These are phyloP conservation scores for Microcera coccophila DNA, from an alignment of 2,329 filamentous ascomycete genomes.

Conservation along the genomic window DNA sequence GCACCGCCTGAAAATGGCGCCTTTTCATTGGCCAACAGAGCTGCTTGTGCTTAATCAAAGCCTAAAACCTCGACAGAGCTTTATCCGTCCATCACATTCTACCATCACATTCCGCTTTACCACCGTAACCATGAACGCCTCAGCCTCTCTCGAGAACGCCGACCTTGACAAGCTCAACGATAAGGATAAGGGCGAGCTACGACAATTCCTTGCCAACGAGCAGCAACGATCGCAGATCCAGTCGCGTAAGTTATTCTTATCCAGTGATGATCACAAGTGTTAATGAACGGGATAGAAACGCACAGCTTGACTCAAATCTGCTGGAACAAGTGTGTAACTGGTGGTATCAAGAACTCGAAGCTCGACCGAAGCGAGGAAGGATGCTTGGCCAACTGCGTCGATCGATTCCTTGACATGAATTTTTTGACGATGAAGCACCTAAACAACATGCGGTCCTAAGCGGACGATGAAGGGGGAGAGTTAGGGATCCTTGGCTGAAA, in stretches of 20 bases:
- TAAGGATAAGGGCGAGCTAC: constrained; percentile 81
- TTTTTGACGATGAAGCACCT: constrained; percentile 80
- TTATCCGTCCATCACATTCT: constrained; percentile 16
- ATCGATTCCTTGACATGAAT: constrained; percentile 89
- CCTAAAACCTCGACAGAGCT: constrained; percentile 11
- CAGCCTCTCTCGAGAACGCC: constrained; percentile 44
- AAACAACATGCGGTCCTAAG: constrained; percentile 50
- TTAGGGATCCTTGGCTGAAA: too few relatives aligned
- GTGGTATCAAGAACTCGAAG: constrained; percentile 64
- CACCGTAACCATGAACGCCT: constrained; percentile 33
- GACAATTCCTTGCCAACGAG: constrained; percentile 80
- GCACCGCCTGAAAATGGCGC: too few relatives aligned
- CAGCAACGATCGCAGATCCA: constrained; percentile 72
- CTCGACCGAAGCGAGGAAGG: constrained; percentile 75
- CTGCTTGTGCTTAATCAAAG: too few relatives aligned
- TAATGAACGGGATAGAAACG: constrained; percentile 39
- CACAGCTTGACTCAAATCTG: constrained; percentile 67
- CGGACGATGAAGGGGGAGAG: neutral
- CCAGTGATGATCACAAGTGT: neutral
- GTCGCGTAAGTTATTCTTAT: constrained; percentile 48
- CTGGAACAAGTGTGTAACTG: constrained; percentile 90
- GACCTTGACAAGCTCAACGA: constrained; percentile 74
- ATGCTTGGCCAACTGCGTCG: constrained; percentile 89
- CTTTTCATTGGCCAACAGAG: too few relatives aligned
- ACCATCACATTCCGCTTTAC: constrained; percentile 5